Evolutionary conservation across 2,329 filamentous ascomycete genomes (phyloP).

Genomic region (Teratosphaeria destructans): DNA sequence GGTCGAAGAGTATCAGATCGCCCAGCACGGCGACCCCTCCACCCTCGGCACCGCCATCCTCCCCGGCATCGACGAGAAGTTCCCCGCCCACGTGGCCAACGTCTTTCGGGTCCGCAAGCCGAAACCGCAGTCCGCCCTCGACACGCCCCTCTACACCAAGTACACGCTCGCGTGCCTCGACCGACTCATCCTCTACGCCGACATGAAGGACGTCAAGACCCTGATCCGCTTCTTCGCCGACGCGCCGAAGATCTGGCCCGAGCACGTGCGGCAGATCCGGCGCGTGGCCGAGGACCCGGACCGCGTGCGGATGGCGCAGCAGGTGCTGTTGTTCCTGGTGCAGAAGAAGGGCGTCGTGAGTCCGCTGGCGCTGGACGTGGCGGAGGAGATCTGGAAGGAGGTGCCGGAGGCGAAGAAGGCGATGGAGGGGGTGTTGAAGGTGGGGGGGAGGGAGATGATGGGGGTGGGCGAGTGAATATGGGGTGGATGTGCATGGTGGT

Average conservation of each 20-base stretch:
- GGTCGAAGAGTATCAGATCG: conserved; percentile 35
- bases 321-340: conserved; percentile 48
- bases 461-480: background rate
- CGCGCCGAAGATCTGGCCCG: conserved; percentile 65
- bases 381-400: conserved; percentile 49
- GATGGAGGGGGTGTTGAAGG: background rate
- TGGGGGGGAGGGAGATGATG: background rate
- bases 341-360: conserved; percentile 51
- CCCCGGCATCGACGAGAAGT: background rate
- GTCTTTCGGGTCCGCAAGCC: background rate
- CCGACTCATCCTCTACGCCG: conserved; percentile 39
- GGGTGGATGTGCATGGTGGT: background rate
- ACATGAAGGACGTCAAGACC: conserved; percentile 71
- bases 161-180: conserved; percentile 46
- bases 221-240: conserved; percentile 89
- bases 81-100: background rate
- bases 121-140: conserved; percentile 1
- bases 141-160: conserved; percentile 18
- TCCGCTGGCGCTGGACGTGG: conserved; percentile 46
- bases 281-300: conserved; percentile 54
- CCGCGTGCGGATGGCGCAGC: conserved; percentile 48
- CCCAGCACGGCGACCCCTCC: background rate
- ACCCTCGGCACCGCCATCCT: background rate
- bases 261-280: conserved; percentile 62
- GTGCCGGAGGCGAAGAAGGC: conserved; percentile 26